phyloP scores from a whole-genome alignment of 2,329 filamentous ascomycete species.

The Trichoderma koningii region DNA sequence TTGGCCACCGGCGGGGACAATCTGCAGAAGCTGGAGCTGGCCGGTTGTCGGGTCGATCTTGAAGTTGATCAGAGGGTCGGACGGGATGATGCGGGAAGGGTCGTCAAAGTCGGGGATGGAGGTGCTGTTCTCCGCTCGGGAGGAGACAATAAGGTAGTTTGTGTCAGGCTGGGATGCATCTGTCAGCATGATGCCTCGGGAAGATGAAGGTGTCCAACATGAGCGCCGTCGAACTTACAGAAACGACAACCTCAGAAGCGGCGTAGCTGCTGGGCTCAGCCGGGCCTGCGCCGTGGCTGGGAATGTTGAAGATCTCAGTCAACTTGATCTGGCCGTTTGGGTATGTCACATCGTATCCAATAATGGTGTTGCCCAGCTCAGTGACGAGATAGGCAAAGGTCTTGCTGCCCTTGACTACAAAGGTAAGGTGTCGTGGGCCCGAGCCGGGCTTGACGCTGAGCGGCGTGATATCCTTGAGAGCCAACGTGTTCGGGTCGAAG shows the following conservation, averaged over 20 bases:
- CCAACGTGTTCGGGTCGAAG: slow-evolving; percentile 48
- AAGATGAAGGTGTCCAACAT: background rate
- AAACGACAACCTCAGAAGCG: slow-evolving; percentile 59
- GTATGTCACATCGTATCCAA: slow-evolving; percentile 60
- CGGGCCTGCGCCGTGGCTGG: slow-evolving; percentile 50
- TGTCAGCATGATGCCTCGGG: background rate
- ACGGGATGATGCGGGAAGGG: slow-evolving; percentile 51
- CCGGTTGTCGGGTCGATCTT: slow-evolving; percentile 57
- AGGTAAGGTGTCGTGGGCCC: slow-evolving; percentile 67
- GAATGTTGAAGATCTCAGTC: slow-evolving; percentile 49
- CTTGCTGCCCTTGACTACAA: slow-evolving; percentile 48
- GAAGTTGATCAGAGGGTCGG: slow-evolving; percentile 67
- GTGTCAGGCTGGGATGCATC: slow-evolving; percentile 52
- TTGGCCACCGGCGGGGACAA: slow-evolving; percentile 64
- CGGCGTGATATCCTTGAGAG: slow-evolving; percentile 45
- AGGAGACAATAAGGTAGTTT: slow-evolving; percentile 67
- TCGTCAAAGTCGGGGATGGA: slow-evolving; percentile 48
- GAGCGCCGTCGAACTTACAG: slow-evolving; percentile 47
- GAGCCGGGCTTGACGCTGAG: slow-evolving; percentile 52
- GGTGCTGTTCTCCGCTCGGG: slow-evolving; percentile 63
- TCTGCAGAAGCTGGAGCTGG: slow-evolving; percentile 55
- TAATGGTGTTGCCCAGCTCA: slow-evolving; percentile 61
- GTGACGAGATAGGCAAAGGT: slow-evolving; percentile 62
- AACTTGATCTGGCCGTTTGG: slow-evolving; percentile 47
- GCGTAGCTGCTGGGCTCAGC: slow-evolving; percentile 46